Base-by-base conservation (phyloP, 2,329 filamentous ascomycete genomes). In the Ilyonectria robusta region DNA sequence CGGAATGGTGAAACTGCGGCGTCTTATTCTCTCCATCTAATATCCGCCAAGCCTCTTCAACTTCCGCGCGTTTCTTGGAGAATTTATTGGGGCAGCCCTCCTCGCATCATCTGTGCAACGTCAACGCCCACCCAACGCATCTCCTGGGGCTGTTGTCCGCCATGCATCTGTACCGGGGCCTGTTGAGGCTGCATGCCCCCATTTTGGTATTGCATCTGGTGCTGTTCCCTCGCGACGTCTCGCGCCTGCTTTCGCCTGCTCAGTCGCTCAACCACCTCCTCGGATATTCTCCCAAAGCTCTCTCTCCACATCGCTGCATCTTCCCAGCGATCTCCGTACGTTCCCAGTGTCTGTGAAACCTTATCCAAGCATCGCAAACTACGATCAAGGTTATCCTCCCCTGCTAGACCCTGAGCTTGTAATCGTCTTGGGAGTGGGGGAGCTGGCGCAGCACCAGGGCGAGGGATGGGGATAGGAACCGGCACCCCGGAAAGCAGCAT, bases 301-400 rank as follows among this genome's bases (percentile, higher is more conserved):
- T 83, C 79, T 67, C 84, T 82, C n/a, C 91, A 81, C 65, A 84
- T 82, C 37, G 84, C 80, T 2, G 88, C 86, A 66, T 89, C 84
- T 4, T 85, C 84, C 89, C 89, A 92, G 2, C 88, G 82, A 68
- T 88, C 83, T 37, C 88, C 88, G 65, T 87, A 91, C n/a, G 82
- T 84, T 15, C 80, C 82, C 19, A 92, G 78, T 1, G 86, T 88
- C 66, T 87, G 82, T 4, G 83, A 82, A 8, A 89, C 86, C 47
- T 84, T 83, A 59, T 87, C 84, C 1, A 92, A 78, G 61, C 88
- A 89, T 31, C 82, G 81, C 15, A 91, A 72, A 66, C 88, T 90
- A 33, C 88, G 82, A 19, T 87, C 84, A 9, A 89, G 73, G 66
- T 89, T 89, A 64, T 88, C 84, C 6, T 83, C 80, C 4, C 80